phyloP scores from a whole-genome alignment of 2,329 filamentous ascomycete species.

The Sporothrix schenckii region DNA sequence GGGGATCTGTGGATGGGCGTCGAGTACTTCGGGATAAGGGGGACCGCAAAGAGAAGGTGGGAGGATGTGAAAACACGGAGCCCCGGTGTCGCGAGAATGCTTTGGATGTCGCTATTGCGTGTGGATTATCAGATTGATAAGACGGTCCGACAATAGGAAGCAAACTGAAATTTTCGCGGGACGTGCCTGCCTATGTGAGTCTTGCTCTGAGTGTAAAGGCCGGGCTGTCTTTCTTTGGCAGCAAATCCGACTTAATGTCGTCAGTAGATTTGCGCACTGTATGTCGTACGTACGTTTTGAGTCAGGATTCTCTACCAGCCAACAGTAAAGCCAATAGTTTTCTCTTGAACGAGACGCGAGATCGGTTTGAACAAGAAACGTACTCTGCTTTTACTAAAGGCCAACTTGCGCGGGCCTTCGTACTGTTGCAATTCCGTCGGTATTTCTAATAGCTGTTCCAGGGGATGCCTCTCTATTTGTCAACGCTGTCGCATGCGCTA shows the following conservation, averaged over 20 bases:
- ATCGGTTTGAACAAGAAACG: neutral
- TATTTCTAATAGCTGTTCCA: constrained; percentile 7
- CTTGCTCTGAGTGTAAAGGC: neutral
- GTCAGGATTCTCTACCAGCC: too few species aligned
- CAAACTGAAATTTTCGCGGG: neutral
- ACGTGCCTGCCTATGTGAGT: constrained; percentile 12
- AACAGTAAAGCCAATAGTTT: neutral
- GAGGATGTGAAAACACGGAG: neutral
- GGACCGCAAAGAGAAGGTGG: neutral
- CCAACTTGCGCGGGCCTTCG: neutral
- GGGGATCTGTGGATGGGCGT: neutral
- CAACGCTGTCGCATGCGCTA: neutral
- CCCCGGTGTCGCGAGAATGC: neutral
- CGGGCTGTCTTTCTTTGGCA: neutral
- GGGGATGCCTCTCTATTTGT: constrained; percentile 15
- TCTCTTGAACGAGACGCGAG: neutral
- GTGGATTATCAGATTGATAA: constrained; percentile 36
- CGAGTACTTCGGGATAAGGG: neutral
- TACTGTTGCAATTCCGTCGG: neutral
- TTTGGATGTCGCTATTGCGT: neutral
- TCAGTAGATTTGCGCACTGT: constrained; percentile 6
- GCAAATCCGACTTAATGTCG: constrained; percentile 1
- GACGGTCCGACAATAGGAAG: constrained; percentile 21
- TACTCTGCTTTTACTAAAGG: neutral
- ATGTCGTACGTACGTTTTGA: too few species aligned